Evolutionary conservation across 2,329 filamentous ascomycete species (phyloP).

Genomic region (Grosmannia serpens): DNA sequence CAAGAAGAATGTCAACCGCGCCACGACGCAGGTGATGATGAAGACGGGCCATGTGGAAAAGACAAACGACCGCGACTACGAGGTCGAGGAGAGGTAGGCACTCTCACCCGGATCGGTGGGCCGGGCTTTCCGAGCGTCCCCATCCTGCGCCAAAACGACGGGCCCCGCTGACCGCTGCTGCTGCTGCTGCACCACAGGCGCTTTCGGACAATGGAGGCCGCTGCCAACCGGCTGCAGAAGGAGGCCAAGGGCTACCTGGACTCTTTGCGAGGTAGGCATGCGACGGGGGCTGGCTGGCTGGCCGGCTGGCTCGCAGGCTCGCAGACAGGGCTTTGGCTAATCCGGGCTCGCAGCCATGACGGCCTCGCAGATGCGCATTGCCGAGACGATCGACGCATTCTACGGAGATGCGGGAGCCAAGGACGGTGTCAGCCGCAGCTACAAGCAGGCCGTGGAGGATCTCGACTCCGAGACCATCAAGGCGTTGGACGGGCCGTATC

Average conservation of each 20-base stretch:
- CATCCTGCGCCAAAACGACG: no score
- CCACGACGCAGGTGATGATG: conserved; percentile 99
- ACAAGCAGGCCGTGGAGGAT: conserved; percentile 97
- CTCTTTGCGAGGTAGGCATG: conserved; percentile 64
- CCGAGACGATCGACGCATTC: conserved; percentile 97
- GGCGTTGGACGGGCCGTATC: conserved; percentile 89
- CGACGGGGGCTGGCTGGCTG: no score
- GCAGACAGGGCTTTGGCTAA: neutral
- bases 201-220: conserved; percentile 95
- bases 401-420: conserved; percentile 92
- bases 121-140: neutral
- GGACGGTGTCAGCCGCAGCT: conserved; percentile 90
- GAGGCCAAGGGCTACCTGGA: conserved; percentile 98
- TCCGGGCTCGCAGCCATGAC: conserved; percentile 67
- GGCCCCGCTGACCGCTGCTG: neutral
- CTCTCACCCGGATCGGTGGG: neutral
- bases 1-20: conserved; percentile 96
- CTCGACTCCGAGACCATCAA: conserved; percentile 98
- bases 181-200: conserved; percentile 42
- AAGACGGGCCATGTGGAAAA: conserved; percentile 98
- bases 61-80: conserved; percentile 96
- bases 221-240: conserved; percentile 84
- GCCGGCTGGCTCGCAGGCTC: no score
- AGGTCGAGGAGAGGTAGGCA: conserved; percentile 77
- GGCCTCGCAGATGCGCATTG: conserved; percentile 97